Base-by-base conservation (phyloP, 345 rosid species). In the Excoecaria agallocha region DNA sequence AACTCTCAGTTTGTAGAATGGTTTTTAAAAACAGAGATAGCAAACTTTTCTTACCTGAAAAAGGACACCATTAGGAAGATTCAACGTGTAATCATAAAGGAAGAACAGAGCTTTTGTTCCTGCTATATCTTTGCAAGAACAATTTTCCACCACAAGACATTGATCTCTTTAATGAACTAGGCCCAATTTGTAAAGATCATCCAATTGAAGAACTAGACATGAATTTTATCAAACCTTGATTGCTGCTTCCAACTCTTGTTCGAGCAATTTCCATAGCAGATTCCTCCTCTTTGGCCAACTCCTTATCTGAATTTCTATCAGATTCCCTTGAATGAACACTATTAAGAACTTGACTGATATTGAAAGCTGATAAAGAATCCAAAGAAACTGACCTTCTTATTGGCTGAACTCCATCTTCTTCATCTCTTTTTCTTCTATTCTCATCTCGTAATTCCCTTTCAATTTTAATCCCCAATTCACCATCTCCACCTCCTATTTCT, bases 371-470 rank as follows among this genome's bases (percentile, higher is more conserved):
- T 51, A 83, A 51, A 35, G 87, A 90, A 84, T 90, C 89, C 77
- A 93, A 63, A 4, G 98, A 93, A 83, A 87, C 85, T 13, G 95
- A 87, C 82, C 98, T 79, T 79, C 94, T 82, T 76, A 89, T 79
- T 48, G 87, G 76, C 70, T 86, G 81, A 24, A 79, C 24, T 61
- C 55, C 87, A 13, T 50, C 72, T 38, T 46, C 68, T 49, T 51
- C 79, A 30, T 30, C 30, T 63, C 82, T 64, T 46, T 80, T 75
- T 76, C 82, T 43, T 60, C 77, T 55, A 52, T 37, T 61, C 65
- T 74, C 82, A 58, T 15, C 71, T 54, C 25, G 49, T 20, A 56
- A 17, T 48, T 66, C 48, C 62, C 70, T 61, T 20, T 68, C 77
- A 72, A 52, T 65, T 55, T 38, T 61, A 70, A 56, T 52, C 67